Conservation (phyloP, 805 yeast genomes). For the Ogataea pilisensis region DNA sequence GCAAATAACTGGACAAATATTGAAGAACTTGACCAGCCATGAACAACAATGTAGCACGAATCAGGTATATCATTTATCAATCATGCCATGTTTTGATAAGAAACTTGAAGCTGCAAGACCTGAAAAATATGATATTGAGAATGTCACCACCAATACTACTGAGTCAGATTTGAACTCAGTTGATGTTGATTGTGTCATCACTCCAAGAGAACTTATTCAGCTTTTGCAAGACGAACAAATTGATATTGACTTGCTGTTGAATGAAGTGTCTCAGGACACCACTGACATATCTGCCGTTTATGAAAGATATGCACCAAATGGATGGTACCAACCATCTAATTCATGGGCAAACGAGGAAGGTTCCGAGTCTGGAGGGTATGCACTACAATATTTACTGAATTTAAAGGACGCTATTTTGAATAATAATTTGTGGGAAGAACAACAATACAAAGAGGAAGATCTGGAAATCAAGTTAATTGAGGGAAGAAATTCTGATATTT, state of each 20-base stretch:
- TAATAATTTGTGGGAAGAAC: constrained; percentile 7
- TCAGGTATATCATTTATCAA: constrained; percentile 69
- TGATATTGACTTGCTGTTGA: constrained; percentile 29
- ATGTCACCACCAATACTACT: too few species aligned
- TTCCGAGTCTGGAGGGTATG: constrained; percentile 87
- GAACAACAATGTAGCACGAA: constrained; percentile 26
- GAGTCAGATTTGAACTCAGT: constrained; percentile 24
- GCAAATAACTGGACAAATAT: constrained; percentile 79
- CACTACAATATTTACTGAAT: constrained; percentile 57
- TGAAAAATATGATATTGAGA: constrained; percentile 33
- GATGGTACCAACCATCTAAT: constrained; percentile 56
- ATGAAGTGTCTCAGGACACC: constrained; percentile 12
- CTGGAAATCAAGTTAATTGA: constrained; percentile 36
- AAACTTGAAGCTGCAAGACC: constrained; percentile 91
- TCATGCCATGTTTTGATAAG: constrained; percentile 98
- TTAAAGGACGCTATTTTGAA: constrained; percentile 25
- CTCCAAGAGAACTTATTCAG: constrained; percentile 82
- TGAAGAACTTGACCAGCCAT: constrained; percentile 49
- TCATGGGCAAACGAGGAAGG: constrained; percentile 78
- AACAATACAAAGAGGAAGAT: constrained; percentile 11
- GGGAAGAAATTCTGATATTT: constrained; percentile 75
- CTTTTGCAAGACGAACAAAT: constrained; percentile 54
- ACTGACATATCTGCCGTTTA: constrained; percentile 16
- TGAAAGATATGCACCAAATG: constrained; percentile 43
- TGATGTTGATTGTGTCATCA: constrained; percentile 92